Evolutionary conservation across 257 asterid genomes (phyloP).

Genomic region (Plantago ovata): DNA sequence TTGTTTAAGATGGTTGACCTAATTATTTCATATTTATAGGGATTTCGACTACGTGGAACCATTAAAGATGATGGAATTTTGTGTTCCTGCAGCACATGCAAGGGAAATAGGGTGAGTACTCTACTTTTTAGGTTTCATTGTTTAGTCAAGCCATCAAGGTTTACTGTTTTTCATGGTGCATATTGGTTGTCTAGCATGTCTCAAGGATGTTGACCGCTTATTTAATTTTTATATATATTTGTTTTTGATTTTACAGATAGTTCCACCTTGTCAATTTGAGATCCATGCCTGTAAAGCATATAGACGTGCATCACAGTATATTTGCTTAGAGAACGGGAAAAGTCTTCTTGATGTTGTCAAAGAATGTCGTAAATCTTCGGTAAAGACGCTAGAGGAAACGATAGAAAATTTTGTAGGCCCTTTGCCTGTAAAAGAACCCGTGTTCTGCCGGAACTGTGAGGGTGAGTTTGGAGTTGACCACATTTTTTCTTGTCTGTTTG

Average conservation of each 20-base stretch:
- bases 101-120: slow-evolving; percentile 62
- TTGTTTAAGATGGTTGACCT: slow-evolving; percentile 18
- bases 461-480: slow-evolving; percentile 43
- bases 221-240: too few relatives aligned
- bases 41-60: slow-evolving; percentile 73
- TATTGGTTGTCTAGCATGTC: slow-evolving; percentile 9
- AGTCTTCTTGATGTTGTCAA: slow-evolving; percentile 93
- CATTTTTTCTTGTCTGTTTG: slow-evolving; percentile 19
- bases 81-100: slow-evolving; percentile 86
- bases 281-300: slow-evolving; percentile 91
- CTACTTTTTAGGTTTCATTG: slow-evolving; percentile 2
- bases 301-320: slow-evolving; percentile 92
- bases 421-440: slow-evolving; percentile 66
- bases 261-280: slow-evolving; percentile 95
- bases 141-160: slow-evolving; percentile 15
- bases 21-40: slow-evolving; percentile 29
- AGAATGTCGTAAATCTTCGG: slow-evolving; percentile 77
- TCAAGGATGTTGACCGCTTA: slow-evolving; percentile 9
- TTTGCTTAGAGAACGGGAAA: slow-evolving; percentile 91
- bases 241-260: slow-evolving; percentile 44
- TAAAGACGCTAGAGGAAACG: slow-evolving; percentile 71
- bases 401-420: slow-evolving; percentile 80
- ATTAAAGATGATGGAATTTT: slow-evolving; percentile 80
- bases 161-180: slow-evolving; percentile 3
- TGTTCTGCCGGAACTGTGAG: slow-evolving; percentile 65